Evolutionary conservation across 1,139 yeast species (phyloP), one percentile per base, ranked within the genome.

Genomic region (Blastobotrys buckinghamii): DNA sequence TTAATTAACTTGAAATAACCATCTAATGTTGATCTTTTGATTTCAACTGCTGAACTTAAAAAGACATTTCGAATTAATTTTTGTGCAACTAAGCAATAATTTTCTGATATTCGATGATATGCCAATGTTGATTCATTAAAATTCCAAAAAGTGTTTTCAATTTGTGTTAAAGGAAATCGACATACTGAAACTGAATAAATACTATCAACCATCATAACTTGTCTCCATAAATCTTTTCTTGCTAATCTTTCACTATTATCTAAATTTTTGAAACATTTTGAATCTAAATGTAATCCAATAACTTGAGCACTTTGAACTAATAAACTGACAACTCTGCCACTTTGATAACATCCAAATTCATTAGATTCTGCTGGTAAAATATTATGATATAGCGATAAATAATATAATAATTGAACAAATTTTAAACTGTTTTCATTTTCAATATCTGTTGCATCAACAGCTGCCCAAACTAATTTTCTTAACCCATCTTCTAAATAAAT

Each of bases 201-300:
- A 0, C 58, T 48, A 39, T 58, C 61, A 13, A 54, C 34, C 15
- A 51, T 46, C 6, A 57, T 46, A 20, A 50, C 52, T 44, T 56
- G 58, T 34, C 56, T 49, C 60, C 60, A 58, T 39, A 58, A 39
- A 29, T 45, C 44, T 17, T 57, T 49, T 55, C 60, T 50, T 35
- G 55, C 20, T 19, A 45, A 49, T 19, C 49, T 42, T 9, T 51
- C 53, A 10, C 19, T 13, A 12, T 22, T 19, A 16, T 33, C 35
- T 6, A 36, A 15, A 9, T 43, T 47, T 17, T 38, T 48, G 34
- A 49, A 49, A 20, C 40, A 47, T 16, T 32, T 41, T 1, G 60
- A 59, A 50, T 58, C 60, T 8, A 59, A 47, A 37, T 58, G 59
- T 17, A 58, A 53, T 1, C 59, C 59, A 8, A 52, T 52, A 27